Base-by-base conservation (phyloP, 352 stramenopile species). In the Lagenidium sp. region DNA sequence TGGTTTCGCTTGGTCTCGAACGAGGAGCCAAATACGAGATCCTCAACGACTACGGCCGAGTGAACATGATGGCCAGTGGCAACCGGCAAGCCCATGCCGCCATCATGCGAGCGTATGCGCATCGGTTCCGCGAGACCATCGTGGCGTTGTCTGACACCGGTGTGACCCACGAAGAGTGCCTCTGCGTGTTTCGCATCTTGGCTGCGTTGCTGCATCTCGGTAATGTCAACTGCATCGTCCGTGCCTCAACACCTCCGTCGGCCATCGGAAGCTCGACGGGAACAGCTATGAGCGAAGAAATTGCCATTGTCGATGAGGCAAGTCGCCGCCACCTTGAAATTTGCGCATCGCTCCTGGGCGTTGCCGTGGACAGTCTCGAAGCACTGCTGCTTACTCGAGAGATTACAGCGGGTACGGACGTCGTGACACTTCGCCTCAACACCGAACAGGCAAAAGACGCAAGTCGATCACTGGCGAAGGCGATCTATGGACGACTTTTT, bases 401-500 rank as follows among this genome's bases (percentile, higher is more conserved):
- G 20, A 97, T 99, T 43, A 94, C 95, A 37, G 95, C 95, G 7
- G 66, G 90, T 2, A 80, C 87, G 24, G 94, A 98, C 42, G 58
- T 82, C 20, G 77, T 97, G 51, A 80, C 82, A 18, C 62, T 95
- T 11, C 71, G 84, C 36, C 63, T 83, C 39, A 86, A 62, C 24
- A 55, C 69, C 0, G 70, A 68, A 13, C 81, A 91, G 45, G 74
- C 62, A 39, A 86, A 83, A 23, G 95, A 98, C 45, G 91, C 91
- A 6, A 82, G 85, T 23, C 83, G 96, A 46, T 97, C 95, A 0
- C 68, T 98, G 1, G 90, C 94, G 11, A 99, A 99, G 57, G 83
- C 93, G 10, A 92, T 97, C 8, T 99, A 99, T 54, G 88, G 84
- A 6, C 80, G 85, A 2, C 65, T 99, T 1, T 99, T 99, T 64